A percentile compares a stretch with the other conserved stretches of the same genome.
These are phyloP conservation scores for Teunomyces stri DNA, from an alignment of 805 yeast genomes.

Conservation along the genomic window DNA sequence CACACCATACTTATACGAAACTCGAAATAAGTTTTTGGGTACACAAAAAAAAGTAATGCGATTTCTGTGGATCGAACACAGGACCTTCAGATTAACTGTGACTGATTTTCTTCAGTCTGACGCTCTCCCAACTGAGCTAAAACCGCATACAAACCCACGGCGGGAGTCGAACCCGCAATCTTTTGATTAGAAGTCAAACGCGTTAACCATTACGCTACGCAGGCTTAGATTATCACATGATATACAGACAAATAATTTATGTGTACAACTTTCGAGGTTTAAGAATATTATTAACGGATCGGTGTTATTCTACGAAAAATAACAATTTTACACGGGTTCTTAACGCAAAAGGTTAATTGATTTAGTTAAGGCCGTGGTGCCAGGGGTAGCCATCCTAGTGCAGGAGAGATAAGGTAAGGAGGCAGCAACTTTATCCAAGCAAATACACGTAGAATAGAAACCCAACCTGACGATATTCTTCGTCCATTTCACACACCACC, in stretches of 20 bases:
- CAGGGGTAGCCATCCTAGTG: not conserved
- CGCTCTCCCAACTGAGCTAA: constrained; percentile 39
- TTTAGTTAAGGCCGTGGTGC: not conserved
- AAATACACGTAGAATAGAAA: not conserved
- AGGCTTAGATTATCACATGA: constrained; percentile 8
- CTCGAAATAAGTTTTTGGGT: too few relatives aligned
- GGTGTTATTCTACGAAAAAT: not conserved
- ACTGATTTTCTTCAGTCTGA: constrained; percentile 33
- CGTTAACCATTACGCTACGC: constrained; percentile 22
- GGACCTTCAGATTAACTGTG: constrained; percentile 70
- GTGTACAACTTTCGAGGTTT: not conserved
- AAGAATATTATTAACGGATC: not conserved
- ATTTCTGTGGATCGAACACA: constrained; percentile 84
- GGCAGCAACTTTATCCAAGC: not conserved
- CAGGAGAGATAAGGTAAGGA: not conserved
- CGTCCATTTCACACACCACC: too few relatives aligned
- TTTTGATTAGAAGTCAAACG: constrained; percentile 24
- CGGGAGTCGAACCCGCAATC: constrained; percentile 24
- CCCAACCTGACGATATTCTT: too few relatives aligned
- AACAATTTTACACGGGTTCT: not conserved
- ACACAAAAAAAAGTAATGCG: constrained; percentile 36
- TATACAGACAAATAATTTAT: not conserved
- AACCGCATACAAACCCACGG: constrained; percentile 24
- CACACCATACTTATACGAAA: too few relatives aligned
- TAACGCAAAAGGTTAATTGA: not conserved